Evolutionary conservation across 768 basidiomycete genomes (phyloP), one percentile per base, ranked within the genome.

Genomic region (Galerina marginata): DNA sequence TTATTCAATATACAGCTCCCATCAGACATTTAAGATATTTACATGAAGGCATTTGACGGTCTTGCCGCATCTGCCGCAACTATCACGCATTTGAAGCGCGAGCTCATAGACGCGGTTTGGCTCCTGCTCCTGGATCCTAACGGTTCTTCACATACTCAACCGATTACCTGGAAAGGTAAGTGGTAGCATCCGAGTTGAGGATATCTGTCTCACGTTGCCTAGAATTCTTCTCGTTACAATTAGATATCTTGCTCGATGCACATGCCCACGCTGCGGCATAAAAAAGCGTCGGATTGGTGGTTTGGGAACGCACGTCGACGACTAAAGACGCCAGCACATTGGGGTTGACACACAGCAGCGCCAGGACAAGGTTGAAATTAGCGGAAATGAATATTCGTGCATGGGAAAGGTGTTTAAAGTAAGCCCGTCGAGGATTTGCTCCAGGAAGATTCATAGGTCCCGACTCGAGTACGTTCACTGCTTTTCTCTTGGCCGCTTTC

Each of bases 401-500:
- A 48, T 3, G 69, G 69, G 3, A 52, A 50, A 15, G 57, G 54
- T 6, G 51, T 75, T 14, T 67, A 66, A 12, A 65, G 70, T 12
- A 58, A 47, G 9, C 46, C 44, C 0, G 65, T 75, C 2, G 69
- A 72, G 11, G 29, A 44, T 15, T 25, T 71, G 1, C 58, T 74
- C 2, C 43, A 62, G 5, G 38, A 59, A 1, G 53, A 58, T 0
- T 75, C 72, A 2, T 46, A 48, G n/a, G 66, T 71, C 0, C 73
- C 74, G 0, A 74, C 69, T n/a, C 37, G 54, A 0, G 74, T 76
- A 49, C 15, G 73, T 67, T 33, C 15, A 10, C 14, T 51, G 16
- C 3, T 38, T 51, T n/a, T n/a, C n/a, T 20, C 29, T 29, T n/a
- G 5, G 9, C 16, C 10, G 4, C 47, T 48, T n/a, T 6, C 29